Conservation (phyloP, 2,329 filamentous ascomycete genomes). For the Chaetomium sp. region DNA sequence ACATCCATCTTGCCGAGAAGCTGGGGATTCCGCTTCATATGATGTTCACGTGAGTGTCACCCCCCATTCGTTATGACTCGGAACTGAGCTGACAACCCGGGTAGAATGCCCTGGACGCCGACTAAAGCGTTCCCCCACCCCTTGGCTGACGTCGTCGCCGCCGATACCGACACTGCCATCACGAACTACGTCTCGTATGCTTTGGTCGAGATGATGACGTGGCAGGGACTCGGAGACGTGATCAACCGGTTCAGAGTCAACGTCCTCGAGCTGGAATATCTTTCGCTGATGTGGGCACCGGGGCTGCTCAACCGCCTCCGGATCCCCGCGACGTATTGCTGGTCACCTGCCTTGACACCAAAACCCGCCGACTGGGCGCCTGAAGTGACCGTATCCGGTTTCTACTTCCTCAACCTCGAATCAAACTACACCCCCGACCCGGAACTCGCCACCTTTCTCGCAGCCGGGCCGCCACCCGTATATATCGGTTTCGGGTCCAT, state of each 20-base stretch:
- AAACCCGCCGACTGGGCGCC: constrained; percentile 69
- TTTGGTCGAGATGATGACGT: constrained; percentile 87
- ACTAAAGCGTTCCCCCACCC: constrained; percentile 86
- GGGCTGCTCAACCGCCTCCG: constrained; percentile 74
- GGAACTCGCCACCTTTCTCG: constrained; percentile 67
- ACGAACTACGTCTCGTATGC: constrained; percentile 84
- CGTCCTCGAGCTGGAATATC: constrained; percentile 71
- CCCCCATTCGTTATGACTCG: not conserved
- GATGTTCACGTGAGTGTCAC: constrained; percentile 76
- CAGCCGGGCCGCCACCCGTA: constrained; percentile 69
- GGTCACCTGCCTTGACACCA: constrained; percentile 71
- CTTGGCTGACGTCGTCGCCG: constrained; percentile 76
- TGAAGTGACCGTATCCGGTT: constrained; percentile 73
- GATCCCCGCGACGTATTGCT: constrained; percentile 89
- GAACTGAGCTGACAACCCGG: constrained; percentile 53
- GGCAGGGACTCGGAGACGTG: constrained; percentile 88
- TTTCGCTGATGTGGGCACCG: constrained; percentile 81
- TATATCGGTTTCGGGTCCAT: constrained; percentile 87
- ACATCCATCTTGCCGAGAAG: constrained; percentile 75
- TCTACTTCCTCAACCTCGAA: constrained; percentile 72
- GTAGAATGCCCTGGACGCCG: constrained; percentile 91
- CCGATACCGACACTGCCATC: constrained; percentile 73
- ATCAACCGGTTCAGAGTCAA: constrained; percentile 85
- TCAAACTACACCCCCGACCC: constrained; percentile 66
- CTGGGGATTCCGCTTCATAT: constrained; percentile 75